Conservation (phyloP, 108 stramenopile genomes). For the Hondaea fermentalgiana region DNA sequence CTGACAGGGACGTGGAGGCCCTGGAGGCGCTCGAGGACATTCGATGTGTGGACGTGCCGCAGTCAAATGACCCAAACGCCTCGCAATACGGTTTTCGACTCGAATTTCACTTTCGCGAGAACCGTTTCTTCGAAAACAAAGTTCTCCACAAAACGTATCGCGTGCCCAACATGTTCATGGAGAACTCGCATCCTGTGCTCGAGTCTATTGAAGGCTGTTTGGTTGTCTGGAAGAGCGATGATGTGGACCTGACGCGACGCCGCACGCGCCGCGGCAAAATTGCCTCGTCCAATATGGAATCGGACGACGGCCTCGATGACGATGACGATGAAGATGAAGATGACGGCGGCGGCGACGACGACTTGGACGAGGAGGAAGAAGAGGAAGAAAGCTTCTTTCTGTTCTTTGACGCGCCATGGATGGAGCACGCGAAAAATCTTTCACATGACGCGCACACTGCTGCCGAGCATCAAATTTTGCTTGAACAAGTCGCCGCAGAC, state of each 20-base stretch:
- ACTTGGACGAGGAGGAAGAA: neutral
- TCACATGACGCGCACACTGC: neutral
- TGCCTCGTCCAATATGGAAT: neutral
- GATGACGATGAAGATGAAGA: neutral
- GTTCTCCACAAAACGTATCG: neutral
- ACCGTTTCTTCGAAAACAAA: neutral
- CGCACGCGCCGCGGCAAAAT: neutral
- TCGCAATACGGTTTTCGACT: neutral
- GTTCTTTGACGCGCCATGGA: neutral
- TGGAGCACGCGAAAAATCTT: neutral
- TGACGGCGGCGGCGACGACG: neutral
- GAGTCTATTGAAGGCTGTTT: neutral
- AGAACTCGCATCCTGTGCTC: neutral
- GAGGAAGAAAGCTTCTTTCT: neutral
- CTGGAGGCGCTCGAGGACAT: neutral
- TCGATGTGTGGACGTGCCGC: neutral
- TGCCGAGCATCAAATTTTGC: neutral
- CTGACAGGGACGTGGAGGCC: neutral
- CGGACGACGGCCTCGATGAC: neutral
- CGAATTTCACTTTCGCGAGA: slow-evolving; percentile 5
- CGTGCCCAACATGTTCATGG: neutral
- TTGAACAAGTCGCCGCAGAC: neutral
- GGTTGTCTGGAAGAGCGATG: neutral
- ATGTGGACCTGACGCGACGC: neutral
- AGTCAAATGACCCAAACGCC: neutral